Base-by-base conservation (phyloP, 2,329 filamentous ascomycete genomes). In the Sordariomycetes sp. region DNA sequence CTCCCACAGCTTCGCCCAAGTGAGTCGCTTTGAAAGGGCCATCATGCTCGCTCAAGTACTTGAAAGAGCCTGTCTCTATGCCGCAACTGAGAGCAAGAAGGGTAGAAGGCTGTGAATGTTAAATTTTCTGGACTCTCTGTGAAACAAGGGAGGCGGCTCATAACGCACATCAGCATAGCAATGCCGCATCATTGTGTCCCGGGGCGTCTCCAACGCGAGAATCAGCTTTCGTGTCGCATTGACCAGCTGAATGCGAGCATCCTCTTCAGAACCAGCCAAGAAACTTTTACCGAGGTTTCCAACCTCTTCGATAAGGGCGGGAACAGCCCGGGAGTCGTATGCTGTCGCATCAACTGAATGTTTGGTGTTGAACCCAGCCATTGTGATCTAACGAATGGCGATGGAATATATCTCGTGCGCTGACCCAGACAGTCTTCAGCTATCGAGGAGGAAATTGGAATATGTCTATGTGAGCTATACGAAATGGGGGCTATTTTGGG, bases 141-240 rank as follows among this genome's bases (percentile, higher is more conserved):
- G n/a, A n/a, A n/a, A 21, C 15, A 26, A n/a, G 4, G 12, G 8
- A 34, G 38, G 3, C n/a, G n/a, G n/a, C n/a, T n/a, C n/a, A n/a
- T n/a, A 8, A 8, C 21, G 37, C 42, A 54, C 55, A 52, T 68
- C 54, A 0, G 60, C 61, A 61, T 64, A 69, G 39, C 47, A 53
- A 29, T 68, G 62, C 35, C 60, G 53, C 34, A 68, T 54, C 53
- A 68, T 66, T 0, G 63, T 62, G 46, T 70, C 66, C 6, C 64
- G 53, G 0, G 66, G 66, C 1, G 61, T 67, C 42, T 70, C 64
- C 0, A 64, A 47, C 0, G 59, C 53, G 18, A 50, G 47, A 20
- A 54, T 42, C 2, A 51, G 36, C 1, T 43, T 40, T n/a, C 55
- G 50, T 2, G 59, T 58, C 36, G 55, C 51, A 2, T 48, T 40